phyloP scores from a whole-genome alignment of 1,139 yeast species.

The Hansenula lynferdii region DNA sequence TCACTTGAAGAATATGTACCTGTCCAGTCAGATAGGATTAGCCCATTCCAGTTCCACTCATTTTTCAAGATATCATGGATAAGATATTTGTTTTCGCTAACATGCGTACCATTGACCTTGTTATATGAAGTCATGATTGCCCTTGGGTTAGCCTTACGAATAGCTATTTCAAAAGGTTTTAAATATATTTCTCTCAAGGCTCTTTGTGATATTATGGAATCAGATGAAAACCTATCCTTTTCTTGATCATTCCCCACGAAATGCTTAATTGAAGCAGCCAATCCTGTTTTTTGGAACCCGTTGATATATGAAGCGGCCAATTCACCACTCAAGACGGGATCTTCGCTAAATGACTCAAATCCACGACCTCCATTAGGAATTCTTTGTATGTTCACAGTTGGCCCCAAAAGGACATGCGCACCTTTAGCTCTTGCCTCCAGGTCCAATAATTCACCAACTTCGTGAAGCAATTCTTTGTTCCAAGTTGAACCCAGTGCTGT shows the following conservation, averaged over 20 bases:
- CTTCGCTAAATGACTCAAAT: constrained; percentile 60
- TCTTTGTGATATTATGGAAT: constrained; percentile 46
- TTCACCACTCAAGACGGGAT: constrained; percentile 52
- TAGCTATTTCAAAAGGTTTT: constrained; percentile 56
- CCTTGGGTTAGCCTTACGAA: constrained; percentile 42
- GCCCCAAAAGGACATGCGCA: constrained; percentile 58
- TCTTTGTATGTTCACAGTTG: constrained; percentile 48
- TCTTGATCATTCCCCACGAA: constrained; percentile 60
- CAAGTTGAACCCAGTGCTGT: constrained; percentile 33
- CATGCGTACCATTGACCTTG: constrained; percentile 54
- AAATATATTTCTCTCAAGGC: constrained; percentile 59
- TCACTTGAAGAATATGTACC: constrained; percentile 49
- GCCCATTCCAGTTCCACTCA: constrained; percentile 56
- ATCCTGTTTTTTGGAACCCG: constrained; percentile 49
- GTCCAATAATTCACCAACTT: constrained; percentile 46
- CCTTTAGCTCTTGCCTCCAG: constrained; percentile 47
- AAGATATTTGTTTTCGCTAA: constrained; percentile 39
- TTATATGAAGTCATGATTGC: constrained; percentile 58
- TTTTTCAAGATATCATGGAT: constrained; percentile 41
- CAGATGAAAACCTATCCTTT: constrained; percentile 44
- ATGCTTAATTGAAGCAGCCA: constrained; percentile 56
- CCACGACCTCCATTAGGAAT: constrained; percentile 63
- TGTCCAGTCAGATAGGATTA: constrained; percentile 59
- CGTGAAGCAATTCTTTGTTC: constrained; percentile 34
- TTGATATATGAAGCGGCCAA: constrained; percentile 43